Evolutionary conservation across 768 basidiomycete species (phyloP).

Genomic region (Dictyophora rubrovolvata): DNA sequence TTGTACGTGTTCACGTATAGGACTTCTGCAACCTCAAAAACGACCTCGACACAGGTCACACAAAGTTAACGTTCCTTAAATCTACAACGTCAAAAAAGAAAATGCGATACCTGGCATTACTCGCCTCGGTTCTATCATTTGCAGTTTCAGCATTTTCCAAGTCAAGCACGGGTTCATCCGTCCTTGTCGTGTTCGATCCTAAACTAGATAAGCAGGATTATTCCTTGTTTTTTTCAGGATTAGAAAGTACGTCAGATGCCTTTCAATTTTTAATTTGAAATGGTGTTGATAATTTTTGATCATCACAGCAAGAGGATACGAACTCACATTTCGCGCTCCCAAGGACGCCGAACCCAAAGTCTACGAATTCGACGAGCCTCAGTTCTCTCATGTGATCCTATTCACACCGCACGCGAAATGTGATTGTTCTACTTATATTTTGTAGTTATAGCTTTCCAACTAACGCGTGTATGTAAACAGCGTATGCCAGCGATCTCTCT

Average conservation of each 20-base stretch:
- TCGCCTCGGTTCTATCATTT: background rate
- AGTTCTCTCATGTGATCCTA: conserved; percentile 79
- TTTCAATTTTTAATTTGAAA: background rate
- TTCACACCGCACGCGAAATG: conserved; percentile 82
- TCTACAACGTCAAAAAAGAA: background rate
- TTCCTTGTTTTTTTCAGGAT: conserved; percentile 70
- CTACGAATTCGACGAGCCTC: conserved; percentile 58
- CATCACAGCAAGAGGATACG: conserved; percentile 63
- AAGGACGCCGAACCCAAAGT: conserved; percentile 61
- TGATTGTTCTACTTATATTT: conserved; percentile 25
- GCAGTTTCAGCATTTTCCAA: conserved; percentile 30
- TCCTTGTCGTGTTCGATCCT: conserved; percentile 79
- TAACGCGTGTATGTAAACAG: conserved; percentile 25
- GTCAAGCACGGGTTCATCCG: conserved; percentile 74
- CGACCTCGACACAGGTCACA: background rate
- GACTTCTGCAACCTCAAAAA: background rate
- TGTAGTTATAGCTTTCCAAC: background rate
- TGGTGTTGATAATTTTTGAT: background rate
- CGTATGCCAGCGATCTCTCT: conserved; percentile 61
- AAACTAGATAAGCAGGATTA: conserved; percentile 56
- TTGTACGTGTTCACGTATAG: background rate
- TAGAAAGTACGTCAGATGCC: conserved; percentile 57
- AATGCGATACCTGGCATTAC: conserved; percentile 1
- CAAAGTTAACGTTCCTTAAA: background rate
- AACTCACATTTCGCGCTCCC: conserved; percentile 78